Evolutionary conservation across 2,329 filamentous ascomycete genomes (phyloP), one percentile per base, ranked within the genome.

Genomic region (Cercospora berteroae): DNA sequence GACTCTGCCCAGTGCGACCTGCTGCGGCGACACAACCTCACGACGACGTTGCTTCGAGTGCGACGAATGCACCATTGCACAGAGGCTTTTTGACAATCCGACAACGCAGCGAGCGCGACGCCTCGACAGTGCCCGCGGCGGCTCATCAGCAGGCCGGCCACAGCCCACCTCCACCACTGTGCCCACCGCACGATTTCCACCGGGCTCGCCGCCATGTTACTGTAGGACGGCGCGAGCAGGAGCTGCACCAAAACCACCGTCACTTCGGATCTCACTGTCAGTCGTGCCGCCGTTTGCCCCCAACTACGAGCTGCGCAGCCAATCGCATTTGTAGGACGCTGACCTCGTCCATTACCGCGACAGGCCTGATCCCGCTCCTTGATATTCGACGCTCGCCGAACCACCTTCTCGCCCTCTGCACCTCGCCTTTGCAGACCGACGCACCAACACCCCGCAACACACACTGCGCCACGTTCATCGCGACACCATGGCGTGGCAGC

Each of bases 401-500:
- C 44, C 23, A 25, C 27, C 39, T 55, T 57, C 48, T 27, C 18
- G 16, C 55, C 55, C 18, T 63, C 60, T 60, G 20, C 33, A 56
- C 48, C 29, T 67, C 16, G 1, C 16, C 25, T 50, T 39, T 62
- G 33, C 36, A 23, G 20, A 25, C 42, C 50, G 36, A 29, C 29
- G 48, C 29, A 33, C 33, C n/a, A 8, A 31, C 18, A 59, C 61
- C 64, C 63, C 57, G 25, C 58, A 60, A 20, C 27, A 56, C 48
- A 63, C 48, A 12, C 29, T 44, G 27, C 36, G 18, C 39, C 52
- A 57, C 52, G 29, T 25, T 12, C 52, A 27, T 31, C 31, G 52
- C 52, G 29, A 9, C 55, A 81, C 76, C 79, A 97, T 97, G 94
- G 88, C 90, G 81, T 99, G 95, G 95, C 92, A 96, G 83, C 95